phyloP scores from a whole-genome alignment of 305 asterid species.

The Fraxinus xanthoxyloides region DNA sequence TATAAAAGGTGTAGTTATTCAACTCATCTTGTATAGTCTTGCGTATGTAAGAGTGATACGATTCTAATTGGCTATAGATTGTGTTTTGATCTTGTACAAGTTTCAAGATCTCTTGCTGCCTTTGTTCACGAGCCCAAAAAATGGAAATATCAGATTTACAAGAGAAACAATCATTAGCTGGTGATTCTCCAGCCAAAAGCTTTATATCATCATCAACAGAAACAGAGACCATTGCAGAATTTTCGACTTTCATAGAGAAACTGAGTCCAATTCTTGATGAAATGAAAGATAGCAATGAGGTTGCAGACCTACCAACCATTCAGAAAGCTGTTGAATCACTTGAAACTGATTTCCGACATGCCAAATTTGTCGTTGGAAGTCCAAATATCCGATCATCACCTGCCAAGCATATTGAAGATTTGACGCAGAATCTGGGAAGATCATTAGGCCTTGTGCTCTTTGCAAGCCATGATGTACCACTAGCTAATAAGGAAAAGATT shows the following conservation, averaged over 20 bases:
- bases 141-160: constrained; percentile 36
- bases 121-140: background rate
- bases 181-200: constrained; percentile 33
- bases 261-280: constrained; percentile 59
- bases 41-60: background rate
- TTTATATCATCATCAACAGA: constrained; percentile 47
- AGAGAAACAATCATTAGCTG: constrained; percentile 19
- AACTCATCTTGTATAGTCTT: background rate
- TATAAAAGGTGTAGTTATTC: background rate
- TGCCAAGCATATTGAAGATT: constrained; percentile 48
- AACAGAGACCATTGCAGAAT: constrained; percentile 50
- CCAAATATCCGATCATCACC: constrained; percentile 43
- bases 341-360: constrained; percentile 53
- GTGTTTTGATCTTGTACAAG: background rate
- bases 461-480: constrained; percentile 60
- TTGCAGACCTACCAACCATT: constrained; percentile 39
- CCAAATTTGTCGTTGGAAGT: constrained; percentile 37
- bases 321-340: constrained; percentile 69
- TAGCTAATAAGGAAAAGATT: constrained; percentile 47
- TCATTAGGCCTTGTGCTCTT: constrained; percentile 80
- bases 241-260: constrained; percentile 54
- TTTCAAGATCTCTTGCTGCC: constrained; percentile 1
- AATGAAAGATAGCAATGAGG: constrained; percentile 38
- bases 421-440: constrained; percentile 65
- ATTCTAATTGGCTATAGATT: background rate